Evolutionary conservation across 305 asterid genomes (phyloP), one percentile per base, ranked within the genome.

Genomic region (Stenogyne calaminthoides): DNA sequence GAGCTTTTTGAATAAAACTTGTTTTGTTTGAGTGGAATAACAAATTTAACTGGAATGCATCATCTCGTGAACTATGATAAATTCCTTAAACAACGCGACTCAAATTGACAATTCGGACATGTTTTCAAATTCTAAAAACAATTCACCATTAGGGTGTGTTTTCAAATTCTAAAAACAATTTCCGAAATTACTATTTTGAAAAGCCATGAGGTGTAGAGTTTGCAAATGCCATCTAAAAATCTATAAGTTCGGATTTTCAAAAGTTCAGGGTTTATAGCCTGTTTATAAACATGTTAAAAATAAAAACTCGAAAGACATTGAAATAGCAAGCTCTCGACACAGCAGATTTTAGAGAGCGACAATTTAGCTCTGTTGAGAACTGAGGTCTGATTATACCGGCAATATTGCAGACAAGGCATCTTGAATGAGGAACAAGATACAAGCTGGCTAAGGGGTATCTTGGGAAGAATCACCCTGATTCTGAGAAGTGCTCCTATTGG

Each of bases 381-480:
- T 10, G 42, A 20, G 29, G 9, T 19, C 44, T 8, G 29, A 66
- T 37, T 16, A 37, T 16, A n/a, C 22, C 6, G 25, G 15, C 42
- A 46, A 59, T 10, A 57, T 42, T 25, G 40, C 42, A 9, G 19
- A 51, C 20, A 29, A 32, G 6, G 7, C 36, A 32, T 32, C 6
- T 32, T 32, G 36, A 5, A 32, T 32, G 36, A 3, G 7, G 36
- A 32, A 25, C 29, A 25, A 25, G 29, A 25, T 2, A 25, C 39
- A 34, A 6, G 88, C 83, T 2, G 92, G 83, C 46, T 88, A 94
- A 39, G 71, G 72, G 36, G 89, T 72, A 10, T 85, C 90, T 71
- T 82, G 96, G 46, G 86, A 79, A 9, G 83, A 40, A 71, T 86
- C 89, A 19, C 74, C 52, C 51, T 58, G 82, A 46, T 84, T 90